Evolutionary conservation across 1,139 yeast genomes (phyloP), one percentile per base, ranked within the genome.

Genomic region (Taphrina flavorubra): DNA sequence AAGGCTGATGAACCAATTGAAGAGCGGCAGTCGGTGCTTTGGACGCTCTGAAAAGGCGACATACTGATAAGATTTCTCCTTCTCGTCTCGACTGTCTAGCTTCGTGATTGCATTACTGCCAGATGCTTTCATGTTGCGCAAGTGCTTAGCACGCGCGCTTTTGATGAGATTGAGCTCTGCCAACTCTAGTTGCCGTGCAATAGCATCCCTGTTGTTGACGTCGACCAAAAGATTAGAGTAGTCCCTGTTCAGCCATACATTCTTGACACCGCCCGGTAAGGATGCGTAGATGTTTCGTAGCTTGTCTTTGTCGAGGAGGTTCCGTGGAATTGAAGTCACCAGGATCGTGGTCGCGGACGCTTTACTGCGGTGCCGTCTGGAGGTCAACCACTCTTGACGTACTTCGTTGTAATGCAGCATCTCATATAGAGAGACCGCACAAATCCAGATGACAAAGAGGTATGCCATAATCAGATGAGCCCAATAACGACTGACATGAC

Each of bases 381-480:
- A 69, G 84, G 8, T 96, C 82, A 71, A 91, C 83, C 16, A 88
- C 88, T n/a, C 92, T 95, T 89, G 89, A 76, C 96, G 86, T 73
- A 91, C 82, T 6, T 95, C 86, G 70, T 88, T 85, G 79, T 87
- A 94, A 78, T 85, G 91, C 72, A 86, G 85, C 77, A 92, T 81
- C 78, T 94, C 99, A 69, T 97, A 82, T 80, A 91, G 91, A 70
- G 92, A 82, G 40, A 89, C 82, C 76, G 85, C 91, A 53, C 90
- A 77, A 68, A 89, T 83, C 57, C 82, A 77, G 58, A 95, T 91
- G 78, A 88, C 90, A 76, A 85, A 90, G 49, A 86, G 74, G 94
- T 96, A 89, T 4, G 94, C 87, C 67, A 90, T 79, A 71, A 94
- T 84, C 1, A 88, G 92, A 76, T 92, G 97, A 1, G 97, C 97